Conservation (phyloP, 2,329 filamentous ascomycete genomes). For the Seiridium unicorne region DNA sequence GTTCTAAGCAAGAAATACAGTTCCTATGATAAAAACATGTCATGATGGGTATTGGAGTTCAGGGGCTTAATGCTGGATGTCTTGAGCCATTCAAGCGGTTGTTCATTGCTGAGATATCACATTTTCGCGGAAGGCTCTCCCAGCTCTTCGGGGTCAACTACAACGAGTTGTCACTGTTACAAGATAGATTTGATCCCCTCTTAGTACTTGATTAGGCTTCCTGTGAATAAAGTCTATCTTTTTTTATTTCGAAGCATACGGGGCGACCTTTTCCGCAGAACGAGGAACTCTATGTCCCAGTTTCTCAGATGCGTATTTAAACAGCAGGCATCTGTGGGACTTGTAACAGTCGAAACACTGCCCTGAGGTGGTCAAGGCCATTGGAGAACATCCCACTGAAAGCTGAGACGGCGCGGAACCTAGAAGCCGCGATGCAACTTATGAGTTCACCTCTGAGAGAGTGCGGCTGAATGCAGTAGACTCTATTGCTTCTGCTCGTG, state of each 20-base stretch:
- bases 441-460: no score
- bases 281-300: no score
- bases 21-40: slow-evolving; percentile 1
- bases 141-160: slow-evolving; percentile 3
- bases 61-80: slow-evolving; percentile 1
- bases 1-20: slow-evolving; percentile 31
- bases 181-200: slow-evolving; percentile 7
- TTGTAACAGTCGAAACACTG: no score
- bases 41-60: slow-evolving; percentile 4
- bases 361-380: no score
- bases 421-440: no score
- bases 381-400: no score
- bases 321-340: no score
- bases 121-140: not conserved
- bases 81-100: not conserved
- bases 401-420: no score
- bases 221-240: not conserved
- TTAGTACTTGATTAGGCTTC: not conserved
- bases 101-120: slow-evolving; percentile 5
- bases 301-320: no score
- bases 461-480: no score
- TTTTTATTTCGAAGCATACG: not conserved
- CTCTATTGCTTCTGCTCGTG: no score
- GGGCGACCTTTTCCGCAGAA: no score
- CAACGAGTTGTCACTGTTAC: not conserved